These are phyloP conservation scores for Euclidium syriacum DNA, from an alignment of 345 rosid genomes.

Conservation along the genomic window DNA sequence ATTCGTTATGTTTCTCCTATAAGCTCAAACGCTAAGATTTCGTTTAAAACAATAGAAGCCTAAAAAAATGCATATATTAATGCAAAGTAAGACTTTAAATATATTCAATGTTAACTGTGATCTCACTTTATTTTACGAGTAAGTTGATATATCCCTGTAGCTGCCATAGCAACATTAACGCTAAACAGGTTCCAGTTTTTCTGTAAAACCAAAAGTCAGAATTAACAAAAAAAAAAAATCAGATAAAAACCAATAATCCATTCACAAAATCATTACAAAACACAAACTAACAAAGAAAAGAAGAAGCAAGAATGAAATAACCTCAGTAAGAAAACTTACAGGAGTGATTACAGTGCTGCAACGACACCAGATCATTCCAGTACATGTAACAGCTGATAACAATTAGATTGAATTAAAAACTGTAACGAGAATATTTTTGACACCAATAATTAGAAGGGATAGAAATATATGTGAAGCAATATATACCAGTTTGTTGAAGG, in stretches of 20 bases:
- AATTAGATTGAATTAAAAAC: background rate
- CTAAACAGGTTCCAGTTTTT: slow-evolving; percentile 91
- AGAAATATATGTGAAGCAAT: background rate
- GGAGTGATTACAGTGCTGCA: slow-evolving; percentile 77
- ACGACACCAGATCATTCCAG: slow-evolving; percentile 72
- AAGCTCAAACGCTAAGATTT: background rate
- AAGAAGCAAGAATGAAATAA: background rate
- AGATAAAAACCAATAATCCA: background rate
- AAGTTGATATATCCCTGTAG: slow-evolving; percentile 77
- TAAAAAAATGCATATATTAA: background rate
- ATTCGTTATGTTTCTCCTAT: background rate
- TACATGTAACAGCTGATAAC: slow-evolving; percentile 58
- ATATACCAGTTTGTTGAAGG: slow-evolving; percentile 39
- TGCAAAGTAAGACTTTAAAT: too few species aligned
- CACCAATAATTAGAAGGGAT: background rate
- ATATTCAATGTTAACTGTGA: background rate
- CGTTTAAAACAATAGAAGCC: background rate
- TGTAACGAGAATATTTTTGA: background rate
- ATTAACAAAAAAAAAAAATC: background rate
- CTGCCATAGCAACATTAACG: slow-evolving; percentile 81
- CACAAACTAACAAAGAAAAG: background rate
- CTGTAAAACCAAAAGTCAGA: slow-evolving; percentile 34
- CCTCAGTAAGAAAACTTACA: slow-evolving; percentile 39
- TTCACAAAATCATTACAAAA: background rate
- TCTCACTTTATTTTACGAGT: slow-evolving; percentile 73